Conservation (phyloP, 2,329 filamentous ascomycete genomes). For the Aspergillus texensis region DNA sequence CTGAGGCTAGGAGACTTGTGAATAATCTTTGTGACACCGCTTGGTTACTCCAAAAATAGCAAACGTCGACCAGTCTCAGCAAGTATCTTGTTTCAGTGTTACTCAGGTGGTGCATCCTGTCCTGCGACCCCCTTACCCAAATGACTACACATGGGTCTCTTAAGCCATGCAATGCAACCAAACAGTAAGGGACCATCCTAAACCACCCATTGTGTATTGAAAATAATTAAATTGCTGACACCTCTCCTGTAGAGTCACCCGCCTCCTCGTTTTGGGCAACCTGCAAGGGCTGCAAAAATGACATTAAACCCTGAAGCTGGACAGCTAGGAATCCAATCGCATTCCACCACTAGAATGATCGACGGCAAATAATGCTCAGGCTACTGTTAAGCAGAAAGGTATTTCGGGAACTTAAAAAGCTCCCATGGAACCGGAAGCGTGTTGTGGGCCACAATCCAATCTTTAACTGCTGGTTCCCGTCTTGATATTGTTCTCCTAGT, state of each 20-base stretch:
- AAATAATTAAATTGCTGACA: neutral
- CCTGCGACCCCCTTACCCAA: neutral
- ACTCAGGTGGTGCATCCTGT: neutral
- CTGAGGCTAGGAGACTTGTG: neutral
- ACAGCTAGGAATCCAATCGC: neutral
- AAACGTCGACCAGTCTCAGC: neutral
- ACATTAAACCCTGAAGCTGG: neutral
- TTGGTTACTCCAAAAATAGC: neutral
- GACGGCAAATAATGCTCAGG: neutral
- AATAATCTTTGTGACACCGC: neutral
- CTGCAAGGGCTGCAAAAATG: neutral
- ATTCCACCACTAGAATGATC: neutral
- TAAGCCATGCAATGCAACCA: neutral
- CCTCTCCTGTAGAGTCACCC: neutral
- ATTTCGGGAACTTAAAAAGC: neutral
- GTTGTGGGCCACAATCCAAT: neutral
- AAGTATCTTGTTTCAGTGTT: neutral
- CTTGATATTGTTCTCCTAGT: conserved; percentile 32
- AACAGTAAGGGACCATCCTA: neutral
- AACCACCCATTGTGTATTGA: neutral
- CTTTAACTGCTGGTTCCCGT: conserved; percentile 5
- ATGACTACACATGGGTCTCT: neutral
- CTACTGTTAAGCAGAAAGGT: neutral
- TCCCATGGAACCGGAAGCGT: neutral
- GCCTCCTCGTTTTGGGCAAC: neutral